A percentile compares a stretch with the other conserved stretches of the same genome.
Conservation (phyloP, 192 early-diverging fungal species). For the Podila epigama region DNA sequence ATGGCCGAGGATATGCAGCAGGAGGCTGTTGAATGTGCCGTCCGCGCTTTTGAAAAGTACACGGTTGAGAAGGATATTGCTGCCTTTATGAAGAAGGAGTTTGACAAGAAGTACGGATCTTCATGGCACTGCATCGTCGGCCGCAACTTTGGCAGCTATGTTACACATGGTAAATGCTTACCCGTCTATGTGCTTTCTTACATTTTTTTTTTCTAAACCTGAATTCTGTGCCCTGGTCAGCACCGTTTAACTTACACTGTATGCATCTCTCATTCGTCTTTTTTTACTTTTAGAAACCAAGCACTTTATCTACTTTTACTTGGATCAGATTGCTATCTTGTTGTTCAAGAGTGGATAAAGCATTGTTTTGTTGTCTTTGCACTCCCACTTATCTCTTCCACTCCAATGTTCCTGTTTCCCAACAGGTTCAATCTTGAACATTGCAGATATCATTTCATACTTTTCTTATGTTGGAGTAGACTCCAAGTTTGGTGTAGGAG, state of each 20-base stretch:
- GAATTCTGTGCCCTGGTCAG: not conserved
- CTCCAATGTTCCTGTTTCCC: too few species aligned
- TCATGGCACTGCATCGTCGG: constrained; percentile 99
- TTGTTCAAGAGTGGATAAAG: constrained; percentile 91
- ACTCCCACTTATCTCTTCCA: too few species aligned
- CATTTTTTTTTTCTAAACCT: not conserved
- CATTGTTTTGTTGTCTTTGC: not conserved
- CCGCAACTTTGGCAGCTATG: constrained; percentile 98
- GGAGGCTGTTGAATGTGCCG: constrained; percentile 88
- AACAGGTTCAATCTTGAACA: too few species aligned
- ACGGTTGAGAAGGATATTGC: constrained; percentile 99
- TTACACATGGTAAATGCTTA: constrained; percentile 85
- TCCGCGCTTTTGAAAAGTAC: constrained; percentile 90
- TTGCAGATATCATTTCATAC: too few species aligned
- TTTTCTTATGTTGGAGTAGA: too few species aligned
- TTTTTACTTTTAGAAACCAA: constrained; percentile 65
- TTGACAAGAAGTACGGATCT: constrained; percentile 96
- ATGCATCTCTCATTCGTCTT: not conserved
- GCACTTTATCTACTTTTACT: constrained; percentile 99
- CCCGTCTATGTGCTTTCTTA: not conserved
- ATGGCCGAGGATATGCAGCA: constrained; percentile 98
- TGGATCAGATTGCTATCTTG: constrained; percentile 92
- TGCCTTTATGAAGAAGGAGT: constrained; percentile 95
- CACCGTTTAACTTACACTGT: not conserved
- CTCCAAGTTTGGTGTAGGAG: too few species aligned